These are phyloP conservation scores for Heteromeles arbutifolia DNA, from an alignment of 306 rosid species.

Conservation along the genomic window DNA sequence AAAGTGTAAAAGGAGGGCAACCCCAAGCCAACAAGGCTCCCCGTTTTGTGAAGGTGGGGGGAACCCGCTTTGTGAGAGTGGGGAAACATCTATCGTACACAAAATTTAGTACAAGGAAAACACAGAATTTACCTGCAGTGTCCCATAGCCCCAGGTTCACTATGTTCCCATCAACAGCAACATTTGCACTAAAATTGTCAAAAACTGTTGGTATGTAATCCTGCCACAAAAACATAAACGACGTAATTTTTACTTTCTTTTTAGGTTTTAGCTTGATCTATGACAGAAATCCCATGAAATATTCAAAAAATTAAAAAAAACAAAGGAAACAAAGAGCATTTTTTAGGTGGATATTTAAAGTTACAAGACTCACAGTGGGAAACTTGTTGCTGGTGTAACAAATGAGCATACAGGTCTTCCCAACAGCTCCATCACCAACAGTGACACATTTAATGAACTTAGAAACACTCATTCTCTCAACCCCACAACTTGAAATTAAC, in stretches of 20 bases:
- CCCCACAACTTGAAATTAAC: slow-evolving; percentile 8
- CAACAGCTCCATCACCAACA: slow-evolving; percentile 99
- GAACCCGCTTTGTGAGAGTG: too few relatives aligned
- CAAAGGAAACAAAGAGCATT: slow-evolving; percentile 2
- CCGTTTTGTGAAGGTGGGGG: too few relatives aligned
- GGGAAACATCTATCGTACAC: too few relatives aligned
- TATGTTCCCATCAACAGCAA: slow-evolving; percentile 84
- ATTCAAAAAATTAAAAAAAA: neutral
- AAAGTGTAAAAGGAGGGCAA: neutral
- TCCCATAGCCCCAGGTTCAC: slow-evolving; percentile 97
- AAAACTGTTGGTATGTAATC: slow-evolving; percentile 92
- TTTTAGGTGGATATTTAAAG: slow-evolving; percentile 3
- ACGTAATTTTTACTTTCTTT: neutral
- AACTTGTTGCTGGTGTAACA: slow-evolving; percentile 98
- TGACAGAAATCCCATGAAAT: slow-evolving; percentile 1
- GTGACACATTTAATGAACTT: slow-evolving; percentile 98
- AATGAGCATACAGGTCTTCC: slow-evolving; percentile 97
- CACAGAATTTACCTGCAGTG: slow-evolving; percentile 68
- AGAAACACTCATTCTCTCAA: slow-evolving; percentile 74
- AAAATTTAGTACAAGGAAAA: neutral
- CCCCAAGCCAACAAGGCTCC: too few relatives aligned
- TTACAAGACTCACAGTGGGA: slow-evolving; percentile 56
- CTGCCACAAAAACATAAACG: slow-evolving; percentile 27
- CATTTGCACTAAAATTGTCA: slow-evolving; percentile 97
- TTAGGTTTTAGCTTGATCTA: too few relatives aligned